Conservation (phyloP, 768 basidiomycete species). For the Agaricus blazei region DNA sequence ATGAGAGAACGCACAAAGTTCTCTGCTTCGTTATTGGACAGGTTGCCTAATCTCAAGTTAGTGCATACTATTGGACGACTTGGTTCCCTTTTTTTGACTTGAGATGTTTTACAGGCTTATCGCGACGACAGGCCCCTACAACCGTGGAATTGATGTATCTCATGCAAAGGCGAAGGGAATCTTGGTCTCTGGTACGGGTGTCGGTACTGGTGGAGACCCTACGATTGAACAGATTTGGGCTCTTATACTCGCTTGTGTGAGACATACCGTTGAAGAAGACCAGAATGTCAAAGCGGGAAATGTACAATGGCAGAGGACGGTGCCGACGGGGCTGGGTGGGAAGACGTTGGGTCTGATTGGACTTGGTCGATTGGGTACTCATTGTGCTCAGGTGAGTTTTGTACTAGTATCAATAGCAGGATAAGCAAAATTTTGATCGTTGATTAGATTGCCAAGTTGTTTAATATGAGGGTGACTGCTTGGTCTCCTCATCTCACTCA, state of each 20-base stretch:
- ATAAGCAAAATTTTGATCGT: background rate
- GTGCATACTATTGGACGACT: background rate
- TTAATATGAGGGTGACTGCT: slow-evolving; percentile 53
- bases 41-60: slow-evolving; percentile 51
- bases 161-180: slow-evolving; percentile 46
- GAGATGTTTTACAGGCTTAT: slow-evolving; percentile 31
- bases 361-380: slow-evolving; percentile 50
- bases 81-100: background rate
- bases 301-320: slow-evolving; percentile 47
- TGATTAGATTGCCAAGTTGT: slow-evolving; percentile 51
- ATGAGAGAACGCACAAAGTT: slow-evolving; percentile 69
- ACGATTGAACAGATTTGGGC: slow-evolving; percentile 69
- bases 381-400: slow-evolving; percentile 39
- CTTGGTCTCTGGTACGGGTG: slow-evolving; percentile 44
- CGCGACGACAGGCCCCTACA: slow-evolving; percentile 49
- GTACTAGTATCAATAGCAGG: background rate
- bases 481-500: slow-evolving; percentile 65
- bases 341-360: slow-evolving; percentile 59
- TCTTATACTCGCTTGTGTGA: slow-evolving; percentile 43
- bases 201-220: slow-evolving; percentile 31
- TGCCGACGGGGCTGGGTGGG: slow-evolving; percentile 48
- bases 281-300: slow-evolving; percentile 38
- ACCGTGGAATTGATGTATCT: slow-evolving; percentile 43
- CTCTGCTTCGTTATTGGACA: slow-evolving; percentile 39
- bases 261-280: slow-evolving; percentile 47